Conservation (phyloP, 169 alveolate genomes). For the Perkinsus olseni region DNA sequence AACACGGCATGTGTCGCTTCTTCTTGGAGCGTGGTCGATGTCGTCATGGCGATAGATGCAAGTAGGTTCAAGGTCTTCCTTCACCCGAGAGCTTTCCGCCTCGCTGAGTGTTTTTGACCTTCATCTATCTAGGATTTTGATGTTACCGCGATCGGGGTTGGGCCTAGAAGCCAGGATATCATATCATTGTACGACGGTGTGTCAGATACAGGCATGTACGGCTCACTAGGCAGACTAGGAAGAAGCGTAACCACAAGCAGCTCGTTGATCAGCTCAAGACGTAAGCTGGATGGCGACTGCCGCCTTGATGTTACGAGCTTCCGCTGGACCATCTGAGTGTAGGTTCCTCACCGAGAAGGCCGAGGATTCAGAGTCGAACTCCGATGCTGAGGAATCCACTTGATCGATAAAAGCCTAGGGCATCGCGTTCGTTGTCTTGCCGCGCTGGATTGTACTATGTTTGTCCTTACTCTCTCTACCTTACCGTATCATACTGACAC, state of each 20-base stretch:
- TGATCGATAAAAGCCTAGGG: too few species aligned
- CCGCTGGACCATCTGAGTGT: neutral
- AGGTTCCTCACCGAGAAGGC: neutral
- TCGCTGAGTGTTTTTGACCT: too few species aligned
- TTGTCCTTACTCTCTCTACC: neutral
- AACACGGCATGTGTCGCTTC: neutral
- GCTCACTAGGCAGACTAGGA: neutral
- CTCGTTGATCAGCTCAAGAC: neutral
- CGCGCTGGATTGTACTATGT: neutral
- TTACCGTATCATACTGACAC: neutral
- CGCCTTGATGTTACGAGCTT: too few species aligned
- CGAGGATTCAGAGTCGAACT: too few species aligned
- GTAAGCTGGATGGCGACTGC: neutral
- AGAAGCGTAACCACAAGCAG: neutral
- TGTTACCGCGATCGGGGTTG: too few species aligned
- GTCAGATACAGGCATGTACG: neutral
- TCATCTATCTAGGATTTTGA: too few species aligned
- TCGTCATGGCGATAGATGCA: neutral
- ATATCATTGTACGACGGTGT: neutral
- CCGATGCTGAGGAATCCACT: neutral
- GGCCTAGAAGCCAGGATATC: too few species aligned
- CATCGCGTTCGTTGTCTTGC: too few species aligned
- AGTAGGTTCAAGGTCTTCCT: neutral
- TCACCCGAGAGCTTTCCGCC: neutral
- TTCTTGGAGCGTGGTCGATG: neutral